phyloP scores from a whole-genome alignment of 169 alveolate species.

The Plasmodium adleri region DNA sequence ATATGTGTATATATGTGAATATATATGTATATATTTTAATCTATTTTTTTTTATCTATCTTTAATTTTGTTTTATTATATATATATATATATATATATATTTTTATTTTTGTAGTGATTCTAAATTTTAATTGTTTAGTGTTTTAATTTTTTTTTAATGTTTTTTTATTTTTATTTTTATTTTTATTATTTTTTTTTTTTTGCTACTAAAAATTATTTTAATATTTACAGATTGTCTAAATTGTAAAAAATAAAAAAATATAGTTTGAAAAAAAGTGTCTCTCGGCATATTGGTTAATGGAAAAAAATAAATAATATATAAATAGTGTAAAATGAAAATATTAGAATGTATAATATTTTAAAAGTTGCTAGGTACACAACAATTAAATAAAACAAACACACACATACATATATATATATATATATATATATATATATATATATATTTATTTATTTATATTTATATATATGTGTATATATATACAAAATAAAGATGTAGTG shows the following conservation, averaged over 20 bases:
- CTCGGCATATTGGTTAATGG: no score
- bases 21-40: background rate
- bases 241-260: background rate
- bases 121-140: no score
- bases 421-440: no score
- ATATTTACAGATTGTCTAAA: conserved; percentile 14
- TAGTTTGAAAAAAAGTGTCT: background rate
- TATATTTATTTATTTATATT: no score
- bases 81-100: background rate
- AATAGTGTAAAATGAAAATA: background rate
- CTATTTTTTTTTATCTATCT: background rate
- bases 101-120: background rate
- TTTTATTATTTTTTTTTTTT: conserved; percentile 12
- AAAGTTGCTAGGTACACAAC: no score
- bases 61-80: conserved; percentile 1
- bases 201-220: conserved; percentile 35
- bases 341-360: no score
- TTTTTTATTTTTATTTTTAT: background rate
- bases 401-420: no score
- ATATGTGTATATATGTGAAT: background rate
- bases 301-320: background rate
- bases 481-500: background rate
- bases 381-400: no score
- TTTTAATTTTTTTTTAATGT: conserved; percentile 1
- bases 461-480: no score